phyloP scores from a whole-genome alignment of 2,329 filamentous ascomycete species.

The Dendryphion nanum region DNA sequence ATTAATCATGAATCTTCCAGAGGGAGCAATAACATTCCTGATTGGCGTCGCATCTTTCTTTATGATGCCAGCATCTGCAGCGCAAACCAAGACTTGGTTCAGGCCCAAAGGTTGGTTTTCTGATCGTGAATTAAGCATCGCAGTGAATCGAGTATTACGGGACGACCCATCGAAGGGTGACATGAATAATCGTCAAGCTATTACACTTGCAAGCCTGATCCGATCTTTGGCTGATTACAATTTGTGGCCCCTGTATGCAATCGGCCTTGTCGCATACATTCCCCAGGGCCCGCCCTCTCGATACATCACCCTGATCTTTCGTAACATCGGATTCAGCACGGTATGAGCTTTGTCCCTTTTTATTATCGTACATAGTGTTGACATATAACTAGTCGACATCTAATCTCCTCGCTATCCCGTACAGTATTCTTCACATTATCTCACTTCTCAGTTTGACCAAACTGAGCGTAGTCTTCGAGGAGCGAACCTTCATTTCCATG shows the following conservation, averaged over 20 bases:
- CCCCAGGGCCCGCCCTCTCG: slow-evolving; percentile 36
- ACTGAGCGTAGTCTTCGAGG: slow-evolving; percentile 51
- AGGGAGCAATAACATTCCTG: slow-evolving; percentile 54
- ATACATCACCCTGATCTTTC: slow-evolving; percentile 42
- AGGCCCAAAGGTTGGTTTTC: slow-evolving; percentile 61
- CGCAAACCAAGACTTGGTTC: slow-evolving; percentile 56
- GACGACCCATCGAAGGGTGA: slow-evolving; percentile 57
- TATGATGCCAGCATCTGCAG: slow-evolving; percentile 51
- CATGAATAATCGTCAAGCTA: slow-evolving; percentile 46
- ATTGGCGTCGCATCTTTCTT: slow-evolving; percentile 56
- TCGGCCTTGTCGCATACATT: slow-evolving; percentile 43
- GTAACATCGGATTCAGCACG: slow-evolving; percentile 39
- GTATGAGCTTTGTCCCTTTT: slow-evolving; percentile 50
- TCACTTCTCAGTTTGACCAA: slow-evolving; percentile 42
- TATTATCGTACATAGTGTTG: too few relatives aligned
- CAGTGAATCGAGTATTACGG: slow-evolving; percentile 60
- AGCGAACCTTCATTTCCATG: slow-evolving; percentile 50
- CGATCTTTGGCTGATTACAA: slow-evolving; percentile 28
- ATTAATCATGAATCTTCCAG: slow-evolving; percentile 42
- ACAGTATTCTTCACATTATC: slow-evolving; percentile 42
- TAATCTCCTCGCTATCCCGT: not conserved
- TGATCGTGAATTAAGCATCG: slow-evolving; percentile 59
- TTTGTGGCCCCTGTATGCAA: slow-evolving; percentile 45
- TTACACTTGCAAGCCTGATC: slow-evolving; percentile 17
- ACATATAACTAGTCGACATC: not conserved